A percentile compares a stretch with the other conserved stretches of the same genome.
Conservation (phyloP, 2,329 filamentous ascomycete species). For the Aspergillus latus region DNA sequence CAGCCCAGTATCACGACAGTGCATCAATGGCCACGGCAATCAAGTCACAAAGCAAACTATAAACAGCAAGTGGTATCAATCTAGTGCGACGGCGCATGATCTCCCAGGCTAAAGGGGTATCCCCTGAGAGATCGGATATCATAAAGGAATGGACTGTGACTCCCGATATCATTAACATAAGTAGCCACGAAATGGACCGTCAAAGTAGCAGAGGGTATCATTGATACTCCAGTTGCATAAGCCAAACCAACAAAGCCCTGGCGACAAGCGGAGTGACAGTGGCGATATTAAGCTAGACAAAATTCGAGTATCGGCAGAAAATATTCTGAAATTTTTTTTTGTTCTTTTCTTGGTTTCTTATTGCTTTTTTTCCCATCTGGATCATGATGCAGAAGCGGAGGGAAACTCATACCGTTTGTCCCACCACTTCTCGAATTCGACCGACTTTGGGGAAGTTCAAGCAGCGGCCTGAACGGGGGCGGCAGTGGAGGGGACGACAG, state of each 20-base stretch:
- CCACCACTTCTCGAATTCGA: slow-evolving; percentile 47
- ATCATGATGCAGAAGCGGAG: slow-evolving; percentile 25
- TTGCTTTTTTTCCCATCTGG: slow-evolving; percentile 17
- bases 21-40: slow-evolving; percentile 28
- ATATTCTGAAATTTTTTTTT: neutral
- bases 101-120: slow-evolving; percentile 26
- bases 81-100: slow-evolving; percentile 32
- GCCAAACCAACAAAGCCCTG: slow-evolving; percentile 8
- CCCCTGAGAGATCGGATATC: slow-evolving; percentile 35
- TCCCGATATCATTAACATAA: slow-evolving; percentile 19
- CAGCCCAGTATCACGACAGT: slow-evolving; percentile 38
- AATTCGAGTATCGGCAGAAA: slow-evolving; percentile 9
- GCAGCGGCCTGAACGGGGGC: slow-evolving; percentile 45
- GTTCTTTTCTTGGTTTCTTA: slow-evolving; percentile 18
- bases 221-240: slow-evolving; percentile 26
- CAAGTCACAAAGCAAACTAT: slow-evolving; percentile 32
- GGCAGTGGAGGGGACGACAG: slow-evolving; percentile 33
- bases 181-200: slow-evolving; percentile 25
- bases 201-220: slow-evolving; percentile 33
- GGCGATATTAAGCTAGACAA: slow-evolving; percentile 20
- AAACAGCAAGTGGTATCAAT: slow-evolving; percentile 41
- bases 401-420: slow-evolving; percentile 34
- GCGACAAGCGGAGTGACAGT: slow-evolving; percentile 28
- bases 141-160: slow-evolving; percentile 35
- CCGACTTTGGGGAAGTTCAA: slow-evolving; percentile 37